A percentile compares a stretch with the other conserved stretches of the same genome.
Evolutionary conservation across 805 yeast genomes (phyloP).

Genomic region (Sugiyamaella mastotermitis): DNA sequence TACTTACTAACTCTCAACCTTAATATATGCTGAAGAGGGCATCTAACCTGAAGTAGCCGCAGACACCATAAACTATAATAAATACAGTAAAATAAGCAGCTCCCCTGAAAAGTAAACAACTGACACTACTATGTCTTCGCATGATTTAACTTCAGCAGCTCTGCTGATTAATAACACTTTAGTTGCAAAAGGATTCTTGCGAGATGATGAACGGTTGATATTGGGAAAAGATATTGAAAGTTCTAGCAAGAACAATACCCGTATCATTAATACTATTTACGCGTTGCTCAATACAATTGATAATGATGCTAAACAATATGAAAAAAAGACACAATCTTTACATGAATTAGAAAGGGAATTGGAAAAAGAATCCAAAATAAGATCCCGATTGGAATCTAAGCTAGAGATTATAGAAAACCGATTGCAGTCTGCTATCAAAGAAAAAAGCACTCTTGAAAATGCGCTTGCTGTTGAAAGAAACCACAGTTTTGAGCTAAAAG

Average conservation of each 20-base stretch:
- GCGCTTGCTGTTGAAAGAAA: slow-evolving; percentile 1
- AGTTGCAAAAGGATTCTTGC: slow-evolving; percentile 20
- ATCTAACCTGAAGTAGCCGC: too few relatives aligned
- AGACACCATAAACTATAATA: too few relatives aligned
- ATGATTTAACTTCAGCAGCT: slow-evolving; percentile 18
- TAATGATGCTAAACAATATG: slow-evolving; percentile 13
- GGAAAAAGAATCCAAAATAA: background rate
- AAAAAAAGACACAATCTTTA: slow-evolving; percentile 4
- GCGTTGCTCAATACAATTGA: slow-evolving; percentile 21
- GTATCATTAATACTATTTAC: slow-evolving; percentile 22
- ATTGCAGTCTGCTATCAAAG: slow-evolving; percentile 5
- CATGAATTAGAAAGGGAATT: slow-evolving; percentile 11
- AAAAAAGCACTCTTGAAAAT: slow-evolving; percentile 7
- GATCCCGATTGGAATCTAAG: slow-evolving; percentile 5
- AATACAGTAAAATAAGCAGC: too few relatives aligned
- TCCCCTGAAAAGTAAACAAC: too few relatives aligned
- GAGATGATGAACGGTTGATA: slow-evolving; percentile 15
- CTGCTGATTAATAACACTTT: slow-evolving; percentile 20
- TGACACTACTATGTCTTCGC: background rate
- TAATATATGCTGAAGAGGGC: too few relatives aligned
- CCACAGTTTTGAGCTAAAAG: slow-evolving; percentile 8
- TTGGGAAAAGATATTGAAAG: slow-evolving; percentile 12
- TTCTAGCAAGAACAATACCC: slow-evolving; percentile 15
- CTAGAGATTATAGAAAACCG: slow-evolving; percentile 13
- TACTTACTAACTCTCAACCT: too few relatives aligned